Evolutionary conservation across 306 rosid species (phyloP), one percentile per base, ranked within the genome.

Genomic region (Quercus mongolica): DNA sequence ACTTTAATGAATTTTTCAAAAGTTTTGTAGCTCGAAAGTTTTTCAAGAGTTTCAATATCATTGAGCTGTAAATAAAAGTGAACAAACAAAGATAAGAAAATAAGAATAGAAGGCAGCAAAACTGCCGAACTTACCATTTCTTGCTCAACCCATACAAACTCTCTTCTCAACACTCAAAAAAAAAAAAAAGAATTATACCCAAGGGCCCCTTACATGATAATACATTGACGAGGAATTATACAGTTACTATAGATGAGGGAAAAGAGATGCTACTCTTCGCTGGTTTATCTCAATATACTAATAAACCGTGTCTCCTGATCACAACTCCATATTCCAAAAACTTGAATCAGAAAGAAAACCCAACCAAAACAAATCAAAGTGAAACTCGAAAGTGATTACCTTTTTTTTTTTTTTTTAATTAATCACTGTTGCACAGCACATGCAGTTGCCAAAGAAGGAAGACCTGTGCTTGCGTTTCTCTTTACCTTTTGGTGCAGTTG

Each of bases 361-460:
- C 69, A 79, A 74, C 55, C 54, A 71, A 68, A 74, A 58, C 81
- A 64, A 71, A 75, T 18, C 11, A 74, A 62, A 80, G 78, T 73
- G 25, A 49, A 65, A 68, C 26, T 52, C 21, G 55, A 58, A 35
- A 68, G 44, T 65, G 74, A 71, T 56, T 75, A 64, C 68, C 13
- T 62, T 17, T 4, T 18, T 5, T 49, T 18, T 5, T 49, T 70
- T 38, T 33, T 78, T 72, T 87, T 67, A 89, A 33, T 86, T 90
- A 58, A 80, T 83, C 82, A 87, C 78, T 74, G 97, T 86, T 41
- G 93, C 83, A 87, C 99, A 94, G 80, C 96, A 94, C 82, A 94
- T 75, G 92, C 94, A 92, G 79, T 79, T 91, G 77, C 90, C 86
- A 74, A 94, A 92, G 90, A 92, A 82, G 52, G 75, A 89, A 76